Evolutionary conservation across 495 filamentous ascomycete species (phyloP).

Genomic region (Lasiosphaeria miniovina): DNA sequence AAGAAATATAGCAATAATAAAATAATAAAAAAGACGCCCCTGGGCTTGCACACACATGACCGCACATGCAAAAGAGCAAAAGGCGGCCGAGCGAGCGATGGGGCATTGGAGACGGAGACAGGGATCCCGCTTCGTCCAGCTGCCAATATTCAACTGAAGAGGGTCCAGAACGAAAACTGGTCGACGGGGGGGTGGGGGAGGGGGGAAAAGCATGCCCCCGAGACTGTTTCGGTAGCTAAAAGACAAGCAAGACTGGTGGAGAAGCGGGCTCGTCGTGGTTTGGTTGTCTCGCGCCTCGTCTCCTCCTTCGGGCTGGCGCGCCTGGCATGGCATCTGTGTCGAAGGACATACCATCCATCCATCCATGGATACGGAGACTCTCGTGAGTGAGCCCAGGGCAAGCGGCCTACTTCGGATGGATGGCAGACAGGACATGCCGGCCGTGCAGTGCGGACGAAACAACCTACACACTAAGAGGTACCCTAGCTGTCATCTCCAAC

Average conservation of each 20-base stretch:
- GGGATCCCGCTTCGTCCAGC: constrained; percentile 9
- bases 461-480: no score
- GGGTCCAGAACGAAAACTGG: constrained; percentile 12
- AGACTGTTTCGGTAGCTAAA: constrained; percentile 4
- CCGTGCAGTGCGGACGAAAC: no score
- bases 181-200: neutral
- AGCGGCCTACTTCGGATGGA: no score
- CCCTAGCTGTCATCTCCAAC: no score
- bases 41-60: neutral
- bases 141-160: constrained; percentile 12
- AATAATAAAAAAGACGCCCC: constrained; percentile 5
- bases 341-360: no score
- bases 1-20: constrained; percentile 1
- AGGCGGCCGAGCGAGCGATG: constrained; percentile 5
- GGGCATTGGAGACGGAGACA: constrained; percentile 11
- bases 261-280: neutral
- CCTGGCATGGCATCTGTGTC: no score
- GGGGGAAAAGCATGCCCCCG: neutral
- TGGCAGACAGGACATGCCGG: no score
- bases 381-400: no score
- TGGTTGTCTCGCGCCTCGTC: neutral
- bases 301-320: no score
- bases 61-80: neutral
- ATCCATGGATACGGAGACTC: no score
- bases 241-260: neutral